Percentiles rank a stretch among this genome's conserved stretches.
phyloP scores from a whole-genome alignment of 768 basidiomycete species.

The Boletus tomentosulus region DNA sequence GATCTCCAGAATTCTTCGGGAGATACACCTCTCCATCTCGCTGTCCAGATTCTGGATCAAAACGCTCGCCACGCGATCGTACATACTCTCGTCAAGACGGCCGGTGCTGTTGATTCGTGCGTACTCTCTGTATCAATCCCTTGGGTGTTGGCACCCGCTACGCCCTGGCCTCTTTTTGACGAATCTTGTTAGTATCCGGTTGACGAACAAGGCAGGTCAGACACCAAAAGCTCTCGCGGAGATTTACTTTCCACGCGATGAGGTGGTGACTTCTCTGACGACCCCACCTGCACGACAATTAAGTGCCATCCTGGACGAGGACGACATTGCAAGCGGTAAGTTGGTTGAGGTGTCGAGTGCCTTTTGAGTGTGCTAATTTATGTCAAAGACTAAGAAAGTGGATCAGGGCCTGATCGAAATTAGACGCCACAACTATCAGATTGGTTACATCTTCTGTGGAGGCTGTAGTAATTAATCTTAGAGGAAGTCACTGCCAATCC shows the following conservation, averaged over 20 bases:
- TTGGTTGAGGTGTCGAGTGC: background rate
- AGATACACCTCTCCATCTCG: slow-evolving; percentile 28
- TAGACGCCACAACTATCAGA: background rate
- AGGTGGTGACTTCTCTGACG: slow-evolving; percentile 15
- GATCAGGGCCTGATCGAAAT: background rate
- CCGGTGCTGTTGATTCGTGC: slow-evolving; percentile 24
- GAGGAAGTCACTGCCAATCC: background rate
- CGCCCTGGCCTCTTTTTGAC: background rate
- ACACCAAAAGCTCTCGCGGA: slow-evolving; percentile 22
- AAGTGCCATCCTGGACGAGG: slow-evolving; percentile 1
- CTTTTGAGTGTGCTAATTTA: background rate
- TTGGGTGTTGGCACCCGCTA: background rate
- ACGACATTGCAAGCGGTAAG: slow-evolving; percentile 22
- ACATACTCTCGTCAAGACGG: slow-evolving; percentile 18
- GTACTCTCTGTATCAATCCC: background rate
- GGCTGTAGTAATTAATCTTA: background rate
- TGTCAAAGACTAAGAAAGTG: slow-evolving; percentile 7
- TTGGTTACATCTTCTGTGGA: background rate
- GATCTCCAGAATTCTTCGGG: slow-evolving; percentile 23
- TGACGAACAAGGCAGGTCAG: slow-evolving; percentile 25
- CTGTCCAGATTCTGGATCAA: slow-evolving; percentile 16
- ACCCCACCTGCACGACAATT: slow-evolving; percentile 17
- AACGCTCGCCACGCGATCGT: slow-evolving; percentile 19
- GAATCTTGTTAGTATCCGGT: slow-evolving; percentile 15
- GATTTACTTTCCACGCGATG: slow-evolving; percentile 20